Base-by-base conservation (phyloP, 768 basidiomycete species). In the Boletus sensibilis region DNA sequence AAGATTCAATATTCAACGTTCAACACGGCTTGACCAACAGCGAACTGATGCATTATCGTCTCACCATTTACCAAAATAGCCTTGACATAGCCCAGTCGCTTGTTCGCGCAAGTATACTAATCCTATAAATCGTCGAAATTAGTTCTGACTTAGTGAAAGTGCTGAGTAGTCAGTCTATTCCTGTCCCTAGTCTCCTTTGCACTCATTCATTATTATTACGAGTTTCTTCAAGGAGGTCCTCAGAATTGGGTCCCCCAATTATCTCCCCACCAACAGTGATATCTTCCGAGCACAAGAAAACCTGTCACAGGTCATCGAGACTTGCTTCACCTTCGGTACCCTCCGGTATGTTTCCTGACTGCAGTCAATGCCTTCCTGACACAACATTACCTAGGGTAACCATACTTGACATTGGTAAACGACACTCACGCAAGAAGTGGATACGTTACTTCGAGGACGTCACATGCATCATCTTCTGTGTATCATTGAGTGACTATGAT, bases 1-100 rank as follows among this genome's bases (percentile, higher is more conserved):
- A 57, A 49, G 20, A 16, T 56, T 9, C 41, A n/a, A n/a, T n/a
- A n/a, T n/a, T n/a, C n/a, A n/a, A n/a, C n/a, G n/a, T n/a, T n/a
- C n/a, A 57, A 16, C 46, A 56, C 18, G 54, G 55, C 18, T 25
- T 57, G 31, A 57, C 41, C 39, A 18, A 25, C 16, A 18, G 39
- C n/a, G 41, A 57, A 11, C 47, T 21, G 23, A 5, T 35, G 35
- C 29, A 34, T n/a, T 37, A 44, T 16, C 53, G 47, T 25, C 27
- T 56, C 35, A 25, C 3, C 5, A 18, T 58, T 14, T 50, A 50
- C 35, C 35, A 39, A 27, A 25, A 56, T n/a, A 18, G 46, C n/a
- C 47, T 56, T 3, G 21, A 43, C 14, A 25, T 20, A 39, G 50
- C 54, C 7, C 41, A n/a, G 33, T 29, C 34, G 3, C 54, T 58